Evolutionary conservation across 148 eudicot genomes (phyloP).

Genomic region (Dianthus caryophyllus): DNA sequence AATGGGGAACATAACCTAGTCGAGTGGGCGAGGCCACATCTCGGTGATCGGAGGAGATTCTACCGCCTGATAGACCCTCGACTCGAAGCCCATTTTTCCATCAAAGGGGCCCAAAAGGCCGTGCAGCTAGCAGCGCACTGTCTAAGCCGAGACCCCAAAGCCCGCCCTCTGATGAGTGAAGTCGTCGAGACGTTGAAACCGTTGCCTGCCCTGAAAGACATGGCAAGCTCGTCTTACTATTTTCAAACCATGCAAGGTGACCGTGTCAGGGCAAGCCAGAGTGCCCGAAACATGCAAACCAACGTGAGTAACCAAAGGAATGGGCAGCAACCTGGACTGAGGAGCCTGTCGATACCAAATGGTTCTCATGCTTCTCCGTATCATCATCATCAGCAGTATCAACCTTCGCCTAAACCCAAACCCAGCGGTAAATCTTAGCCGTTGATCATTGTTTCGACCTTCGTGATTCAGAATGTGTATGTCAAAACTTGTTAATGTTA

Average conservation of each 20-base stretch:
- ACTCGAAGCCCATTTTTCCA: constrained; percentile 70
- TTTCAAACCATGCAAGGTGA: constrained; percentile 66
- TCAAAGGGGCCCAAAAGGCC: constrained; percentile 75
- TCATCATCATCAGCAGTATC: constrained; percentile 34
- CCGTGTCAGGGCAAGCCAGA: constrained; percentile 48
- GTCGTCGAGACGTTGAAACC: constrained; percentile 60
- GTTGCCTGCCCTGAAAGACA: constrained; percentile 61
- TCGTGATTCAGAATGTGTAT: constrained; percentile 11
- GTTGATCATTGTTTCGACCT: constrained; percentile 23
- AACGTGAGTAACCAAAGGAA: constrained; percentile 33
- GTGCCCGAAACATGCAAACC: constrained; percentile 35
- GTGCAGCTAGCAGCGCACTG: constrained; percentile 68
- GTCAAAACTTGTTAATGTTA: constrained; percentile 20
- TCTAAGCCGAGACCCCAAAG: constrained; percentile 73
- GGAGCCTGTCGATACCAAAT: constrained; percentile 67
- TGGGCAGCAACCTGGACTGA: constrained; percentile 49
- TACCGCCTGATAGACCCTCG: constrained; percentile 68
- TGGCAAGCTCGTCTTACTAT: constrained; percentile 66
- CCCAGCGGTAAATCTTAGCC: constrained; percentile 47
- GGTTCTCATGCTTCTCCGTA: constrained; percentile 66
- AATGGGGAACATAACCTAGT: constrained; percentile 77
- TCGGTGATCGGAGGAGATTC: constrained; percentile 56
- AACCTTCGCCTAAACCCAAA: constrained; percentile 66
- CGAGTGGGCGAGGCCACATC: constrained; percentile 77
- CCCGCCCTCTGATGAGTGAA: constrained; percentile 68